These are phyloP conservation scores for Casaregolazyma lundiana DNA, from an alignment of 1,139 yeast genomes.

Conservation along the genomic window DNA sequence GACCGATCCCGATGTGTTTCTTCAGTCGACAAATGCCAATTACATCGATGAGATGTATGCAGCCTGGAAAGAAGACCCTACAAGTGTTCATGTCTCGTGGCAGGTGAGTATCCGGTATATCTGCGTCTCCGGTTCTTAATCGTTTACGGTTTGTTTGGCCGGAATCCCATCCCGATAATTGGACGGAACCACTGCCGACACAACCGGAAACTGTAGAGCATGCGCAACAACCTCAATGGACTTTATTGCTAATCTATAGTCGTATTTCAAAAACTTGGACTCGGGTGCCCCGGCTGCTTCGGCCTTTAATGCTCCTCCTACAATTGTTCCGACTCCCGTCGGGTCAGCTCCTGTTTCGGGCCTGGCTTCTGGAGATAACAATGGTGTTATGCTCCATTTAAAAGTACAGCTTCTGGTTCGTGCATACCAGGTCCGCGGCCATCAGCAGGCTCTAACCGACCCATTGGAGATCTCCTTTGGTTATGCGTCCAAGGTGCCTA, in stretches of 20 bases:
- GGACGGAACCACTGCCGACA: conserved; percentile 1
- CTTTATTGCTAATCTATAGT: conserved; percentile 15
- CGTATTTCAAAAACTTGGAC: conserved; percentile 88
- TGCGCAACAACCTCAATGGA: too few species aligned
- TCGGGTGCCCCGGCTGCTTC: conserved; percentile 58
- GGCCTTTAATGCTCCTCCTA: conserved; percentile 90
- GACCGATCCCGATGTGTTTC: conserved; percentile 55
- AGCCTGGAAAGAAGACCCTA: conserved; percentile 89
- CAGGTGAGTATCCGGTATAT: conserved; percentile 37
- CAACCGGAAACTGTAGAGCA: conserved; percentile 26
- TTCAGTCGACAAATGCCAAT: conserved; percentile 80
- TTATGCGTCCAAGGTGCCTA: conserved; percentile 41
- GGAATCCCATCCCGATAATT: neutral
- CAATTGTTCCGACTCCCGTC: conserved; percentile 66
- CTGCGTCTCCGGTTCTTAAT: neutral
- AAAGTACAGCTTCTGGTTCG: conserved; percentile 95
- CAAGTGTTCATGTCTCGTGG: conserved; percentile 94
- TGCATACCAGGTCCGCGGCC: conserved; percentile 98
- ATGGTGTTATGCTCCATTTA: conserved; percentile 78
- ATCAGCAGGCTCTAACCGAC: conserved; percentile 89
- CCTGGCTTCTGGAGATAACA: conserved; percentile 38
- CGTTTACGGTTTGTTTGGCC: too few species aligned
- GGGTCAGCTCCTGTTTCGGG: conserved; percentile 52
- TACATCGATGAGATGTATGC: conserved; percentile 97
- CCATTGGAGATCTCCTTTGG: conserved; percentile 90